phyloP scores from a whole-genome alignment of 2,329 filamentous ascomycete species.

The Endoconidiophora polonica region DNA sequence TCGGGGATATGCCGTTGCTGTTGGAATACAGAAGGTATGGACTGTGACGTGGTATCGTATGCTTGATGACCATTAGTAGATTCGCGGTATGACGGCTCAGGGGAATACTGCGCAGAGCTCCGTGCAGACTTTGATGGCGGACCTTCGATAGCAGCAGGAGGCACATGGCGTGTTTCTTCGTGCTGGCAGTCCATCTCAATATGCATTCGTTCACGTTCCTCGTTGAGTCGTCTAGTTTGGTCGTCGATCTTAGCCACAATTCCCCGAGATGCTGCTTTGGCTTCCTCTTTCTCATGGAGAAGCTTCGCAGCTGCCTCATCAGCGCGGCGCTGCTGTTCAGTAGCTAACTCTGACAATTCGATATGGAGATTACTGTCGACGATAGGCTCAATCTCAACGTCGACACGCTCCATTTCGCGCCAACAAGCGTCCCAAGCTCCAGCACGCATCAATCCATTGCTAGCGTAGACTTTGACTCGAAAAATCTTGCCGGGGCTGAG shows the following conservation, averaged over 20 bases:
- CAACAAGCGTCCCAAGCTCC: slow-evolving; percentile 88
- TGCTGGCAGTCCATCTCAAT: slow-evolving; percentile 1
- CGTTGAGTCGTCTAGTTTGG: slow-evolving; percentile 4
- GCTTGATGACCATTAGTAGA: background rate
- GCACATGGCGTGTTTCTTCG: slow-evolving; percentile 7
- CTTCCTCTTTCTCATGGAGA: slow-evolving; percentile 21
- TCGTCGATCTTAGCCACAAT: slow-evolving; percentile 9
- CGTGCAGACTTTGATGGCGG: slow-evolving; percentile 6
- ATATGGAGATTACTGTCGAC: slow-evolving; percentile 41
- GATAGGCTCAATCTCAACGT: slow-evolving; percentile 74
- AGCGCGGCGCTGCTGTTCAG: slow-evolving; percentile 26
- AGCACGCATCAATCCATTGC: slow-evolving; percentile 82
- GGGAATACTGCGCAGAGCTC: background rate
- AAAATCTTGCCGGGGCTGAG: slow-evolving; percentile 43
- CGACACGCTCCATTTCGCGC: slow-evolving; percentile 97
- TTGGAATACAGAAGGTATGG: background rate
- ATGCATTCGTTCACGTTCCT: slow-evolving; percentile 6
- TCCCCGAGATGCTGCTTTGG: slow-evolving; percentile 16
- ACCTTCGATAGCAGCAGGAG: slow-evolving; percentile 7
- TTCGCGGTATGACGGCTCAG: background rate
- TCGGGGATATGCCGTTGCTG: slow-evolving; percentile 18
- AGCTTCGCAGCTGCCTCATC: slow-evolving; percentile 22
- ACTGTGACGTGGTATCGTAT: background rate
- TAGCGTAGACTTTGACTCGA: slow-evolving; percentile 78
- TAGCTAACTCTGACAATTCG: slow-evolving; percentile 40